Base-by-base conservation (phyloP, 169 alveolate genomes). In the Toxoplasma gondii region DNA sequence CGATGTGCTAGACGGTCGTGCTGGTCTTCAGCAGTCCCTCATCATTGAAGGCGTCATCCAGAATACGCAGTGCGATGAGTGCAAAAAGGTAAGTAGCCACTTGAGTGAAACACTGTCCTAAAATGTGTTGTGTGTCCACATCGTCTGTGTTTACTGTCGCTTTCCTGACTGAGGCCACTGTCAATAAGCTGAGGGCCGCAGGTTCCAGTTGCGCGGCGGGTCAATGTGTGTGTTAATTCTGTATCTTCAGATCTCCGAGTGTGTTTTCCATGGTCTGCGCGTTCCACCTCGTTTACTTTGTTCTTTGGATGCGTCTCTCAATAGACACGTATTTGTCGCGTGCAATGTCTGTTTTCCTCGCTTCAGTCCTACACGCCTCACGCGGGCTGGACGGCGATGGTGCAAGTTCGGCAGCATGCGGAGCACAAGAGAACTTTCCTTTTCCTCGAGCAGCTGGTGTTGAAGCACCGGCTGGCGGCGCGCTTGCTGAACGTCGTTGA, bases 401-500 rank as follows among this genome's bases (percentile, higher is more conserved):
- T 99, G 80, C 96, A 94, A 84, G 94, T 88, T 38, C 97, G 99
- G 91, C 99, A 99, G 96, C 98, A 99, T 96, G 99, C 99, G 39
- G 99, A 98, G 84, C 99, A 99, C 95, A 99, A 99, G 96, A 96
- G 99, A 86, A 99, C 99, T 24, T 98, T 99, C 96, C 95, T 98
- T 74, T 98, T 97, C 96, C 96, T 99, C 86, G 99, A 99, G 96
- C 99, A 99, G 98, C 96, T 99, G 84, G 97, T 99, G 84, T 94
- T 99, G 86, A 98, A 99, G 98, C 98, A 98, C 82, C n/a, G 43
- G 58, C 74, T 86, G 82, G 74, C 69, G 58, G 69, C 43, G 74
- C 43, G 49, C 92, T 98, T 98, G 39, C 94, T 98, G 92, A 98
- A 98, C 90, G 98, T 99, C 54, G 97, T 98, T 86, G 98, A 99